Percentiles rank a stretch among this genome's conserved stretches.
Evolutionary conservation across 1,139 yeast genomes (phyloP).

Genomic region (Scheffersomyces illinoinensis): DNA sequence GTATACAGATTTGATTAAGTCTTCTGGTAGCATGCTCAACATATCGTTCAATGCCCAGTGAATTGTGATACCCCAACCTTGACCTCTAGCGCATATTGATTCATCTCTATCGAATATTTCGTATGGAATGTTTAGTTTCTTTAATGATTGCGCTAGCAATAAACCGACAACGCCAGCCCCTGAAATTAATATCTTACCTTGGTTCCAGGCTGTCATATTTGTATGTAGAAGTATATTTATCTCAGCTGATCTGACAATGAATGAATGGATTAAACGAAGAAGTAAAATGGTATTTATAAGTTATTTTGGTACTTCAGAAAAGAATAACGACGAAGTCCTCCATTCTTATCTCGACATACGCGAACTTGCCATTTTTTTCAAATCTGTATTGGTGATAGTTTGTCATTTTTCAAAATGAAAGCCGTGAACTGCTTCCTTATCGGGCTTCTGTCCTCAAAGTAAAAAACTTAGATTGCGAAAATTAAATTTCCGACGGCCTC

Average conservation of each 20-base stretch:
- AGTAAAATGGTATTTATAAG: neutral
- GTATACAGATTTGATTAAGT: constrained; percentile 15
- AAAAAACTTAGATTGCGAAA: neutral
- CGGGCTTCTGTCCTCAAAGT: neutral
- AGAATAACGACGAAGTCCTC: neutral
- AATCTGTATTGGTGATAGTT: neutral
- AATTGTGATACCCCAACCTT: constrained; percentile 31
- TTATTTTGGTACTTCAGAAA: neutral
- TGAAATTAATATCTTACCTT: constrained; percentile 5
- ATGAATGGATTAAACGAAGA: neutral
- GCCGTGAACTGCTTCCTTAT: neutral
- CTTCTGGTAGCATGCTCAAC: constrained; percentile 18
- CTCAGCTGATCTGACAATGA: neutral
- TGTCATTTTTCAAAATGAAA: neutral
- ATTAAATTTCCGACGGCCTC: neutral
- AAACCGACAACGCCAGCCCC: constrained; percentile 21
- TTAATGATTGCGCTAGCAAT: neutral
- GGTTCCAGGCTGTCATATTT: neutral
- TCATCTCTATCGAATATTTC: constrained; percentile 24
- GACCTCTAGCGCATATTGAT: constrained; percentile 18
- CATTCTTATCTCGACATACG: neutral
- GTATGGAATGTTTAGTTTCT: neutral
- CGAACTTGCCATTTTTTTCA: neutral
- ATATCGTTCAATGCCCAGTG: constrained; percentile 28
- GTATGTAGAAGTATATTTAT: no score